These are phyloP conservation scores for Aspergillus amoenus DNA, from an alignment of 2,329 filamentous ascomycete genomes.

Conservation along the genomic window DNA sequence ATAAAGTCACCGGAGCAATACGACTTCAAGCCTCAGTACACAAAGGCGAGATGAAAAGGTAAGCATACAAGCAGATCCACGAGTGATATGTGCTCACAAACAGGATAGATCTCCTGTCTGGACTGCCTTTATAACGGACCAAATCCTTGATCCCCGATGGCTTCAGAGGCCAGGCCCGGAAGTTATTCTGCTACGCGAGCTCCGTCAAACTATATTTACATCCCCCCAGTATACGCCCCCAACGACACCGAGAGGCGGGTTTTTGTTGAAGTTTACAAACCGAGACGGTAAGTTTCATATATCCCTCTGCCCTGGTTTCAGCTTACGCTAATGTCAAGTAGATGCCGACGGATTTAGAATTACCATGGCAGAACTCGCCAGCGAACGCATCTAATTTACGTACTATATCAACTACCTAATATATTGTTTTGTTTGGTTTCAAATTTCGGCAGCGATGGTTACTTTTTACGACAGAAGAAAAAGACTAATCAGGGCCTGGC, in stretches of 20 bases:
- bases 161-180: constrained; percentile 43
- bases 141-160: constrained; percentile 50
- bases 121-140: constrained; percentile 57
- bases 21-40: constrained; percentile 58
- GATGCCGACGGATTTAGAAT: constrained; percentile 41
- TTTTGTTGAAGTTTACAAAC: constrained; percentile 41
- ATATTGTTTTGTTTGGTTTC: background rate
- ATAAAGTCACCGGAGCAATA: constrained; percentile 51
- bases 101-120: constrained; percentile 55
- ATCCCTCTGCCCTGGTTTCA: background rate
- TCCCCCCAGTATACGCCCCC: constrained; percentile 50
- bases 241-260: constrained; percentile 34
- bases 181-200: constrained; percentile 49
- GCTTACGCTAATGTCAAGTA: constrained; percentile 21
- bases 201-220: constrained; percentile 54
- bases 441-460: background rate
- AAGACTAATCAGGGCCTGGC: constrained; percentile 1
- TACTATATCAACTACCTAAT: background rate
- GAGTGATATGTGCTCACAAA: background rate
- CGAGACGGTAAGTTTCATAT: constrained; percentile 27
- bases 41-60: constrained; percentile 53
- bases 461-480: background rate
- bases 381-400: background rate
- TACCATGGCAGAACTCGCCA: constrained; percentile 31
- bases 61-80: constrained; percentile 8